Base-by-base conservation (phyloP, 345 rosid genomes). In the Crucihimalaya himalaica region DNA sequence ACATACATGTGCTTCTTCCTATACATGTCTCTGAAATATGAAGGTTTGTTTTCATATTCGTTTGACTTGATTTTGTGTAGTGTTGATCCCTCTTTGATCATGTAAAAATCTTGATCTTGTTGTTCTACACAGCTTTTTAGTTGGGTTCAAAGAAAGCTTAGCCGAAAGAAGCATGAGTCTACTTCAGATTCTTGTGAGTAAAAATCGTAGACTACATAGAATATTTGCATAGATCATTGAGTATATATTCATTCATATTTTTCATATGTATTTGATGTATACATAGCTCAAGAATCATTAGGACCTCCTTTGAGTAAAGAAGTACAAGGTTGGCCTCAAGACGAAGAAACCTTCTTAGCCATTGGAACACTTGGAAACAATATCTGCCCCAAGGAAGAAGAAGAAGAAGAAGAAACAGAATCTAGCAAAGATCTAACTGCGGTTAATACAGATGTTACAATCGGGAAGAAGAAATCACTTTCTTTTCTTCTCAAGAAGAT, bases 281-380 rank as follows among this genome's bases (percentile, higher is more conserved):
- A n/a, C 21, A 46, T 68, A 76, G 75, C 66, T 70, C 80, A 70
- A 70, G 75, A 76, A 54, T 54, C 65, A 53, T 54, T 62, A 75
- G 64, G 50, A 52, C 81, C 77, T 68, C 18, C 74, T 45, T 51
- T 76, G 58, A 71, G 75, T 53, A 89, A 87, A 79, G 95, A 88
- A 72, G 81, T 84, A 55, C 82, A 80, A 29, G 82, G 86, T 58
- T 90, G 92, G 97, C 85, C 87, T 61, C 81, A 81, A 32, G 88
- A 81, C 3, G 75, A 70, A 63, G 80, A 76, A 70, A 63, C 80
- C 39, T 71, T 90, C 75, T 78, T 92, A 35, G 83, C 89, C 14
- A 92, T 92, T 2, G 98, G 98, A n/a, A 92, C 98, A 40, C 82
- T 92, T 37, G 95, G 98, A 73, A 86, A 79, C 50, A 79, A 64